Percentiles rank a stretch among this genome's conserved stretches.
phyloP scores from a whole-genome alignment of 768 basidiomycete species.

The Trametes cingulata region DNA sequence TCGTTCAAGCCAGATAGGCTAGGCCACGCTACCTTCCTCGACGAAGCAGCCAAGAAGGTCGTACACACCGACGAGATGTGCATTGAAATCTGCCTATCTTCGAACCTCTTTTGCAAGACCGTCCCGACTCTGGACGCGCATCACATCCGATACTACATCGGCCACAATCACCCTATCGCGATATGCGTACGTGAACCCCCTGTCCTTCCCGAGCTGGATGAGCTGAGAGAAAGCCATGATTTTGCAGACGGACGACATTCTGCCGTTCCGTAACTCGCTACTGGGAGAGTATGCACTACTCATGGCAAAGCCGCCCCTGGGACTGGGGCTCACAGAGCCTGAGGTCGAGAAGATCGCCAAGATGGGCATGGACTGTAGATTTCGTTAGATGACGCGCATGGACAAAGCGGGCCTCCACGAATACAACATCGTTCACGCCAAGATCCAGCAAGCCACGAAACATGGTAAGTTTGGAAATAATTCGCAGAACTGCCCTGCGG shows the following conservation, averaged over 20 bases:
- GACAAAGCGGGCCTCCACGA: no score
- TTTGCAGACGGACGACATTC: slow-evolving; percentile 77
- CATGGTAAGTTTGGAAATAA: no score
- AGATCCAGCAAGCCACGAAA: no score
- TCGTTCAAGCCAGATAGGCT: slow-evolving; percentile 65
- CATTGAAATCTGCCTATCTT: slow-evolving; percentile 81
- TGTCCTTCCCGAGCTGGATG: not conserved
- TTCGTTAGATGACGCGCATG: slow-evolving; percentile 14
- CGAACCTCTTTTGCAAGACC: slow-evolving; percentile 79
- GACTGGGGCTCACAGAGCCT: slow-evolving; percentile 62
- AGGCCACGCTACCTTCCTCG: slow-evolving; percentile 81
- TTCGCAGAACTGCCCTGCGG: no score
- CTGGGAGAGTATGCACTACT: slow-evolving; percentile 79
- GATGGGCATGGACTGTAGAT: slow-evolving; percentile 56
- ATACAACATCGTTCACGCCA: no score
- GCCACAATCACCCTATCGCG: slow-evolving; percentile 62
- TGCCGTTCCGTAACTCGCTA: slow-evolving; percentile 75
- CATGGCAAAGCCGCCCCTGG: slow-evolving; percentile 68
- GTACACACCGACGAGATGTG: slow-evolving; percentile 58
- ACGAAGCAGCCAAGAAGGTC: slow-evolving; percentile 54
- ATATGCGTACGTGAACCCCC: slow-evolving; percentile 62
- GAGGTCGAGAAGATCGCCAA: slow-evolving; percentile 58
- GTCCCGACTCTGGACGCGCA: slow-evolving; percentile 65
- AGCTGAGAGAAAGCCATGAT: not conserved
- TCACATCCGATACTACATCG: slow-evolving; percentile 69